phyloP scores from a whole-genome alignment of 164 flowering plant species.

The Chimonanthus salicifolius region DNA sequence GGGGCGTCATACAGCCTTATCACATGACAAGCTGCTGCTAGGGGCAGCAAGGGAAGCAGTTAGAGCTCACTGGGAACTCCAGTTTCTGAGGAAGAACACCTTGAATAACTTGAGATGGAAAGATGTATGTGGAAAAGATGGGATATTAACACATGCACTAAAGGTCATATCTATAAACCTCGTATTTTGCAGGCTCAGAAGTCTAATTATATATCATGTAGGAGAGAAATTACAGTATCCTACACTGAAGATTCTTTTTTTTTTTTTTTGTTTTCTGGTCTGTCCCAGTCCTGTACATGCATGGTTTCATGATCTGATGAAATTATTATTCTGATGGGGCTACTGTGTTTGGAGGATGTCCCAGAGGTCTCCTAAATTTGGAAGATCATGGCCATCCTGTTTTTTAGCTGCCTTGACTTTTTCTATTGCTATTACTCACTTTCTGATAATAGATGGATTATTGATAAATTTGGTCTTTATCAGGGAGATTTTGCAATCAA shows the following conservation, averaged over 20 bases:
- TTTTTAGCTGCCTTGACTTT: too few species aligned
- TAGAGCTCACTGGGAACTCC: conserved; percentile 55
- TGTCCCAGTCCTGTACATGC: not conserved
- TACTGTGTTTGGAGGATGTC: too few species aligned
- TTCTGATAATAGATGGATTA: too few species aligned
- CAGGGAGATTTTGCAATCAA: too few species aligned
- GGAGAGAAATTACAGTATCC: not conserved
- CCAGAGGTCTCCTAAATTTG: too few species aligned
- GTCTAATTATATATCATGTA: not conserved
- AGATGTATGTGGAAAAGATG: conserved; percentile 52
- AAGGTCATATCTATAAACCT: conserved; percentile 36
- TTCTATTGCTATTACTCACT: too few species aligned
- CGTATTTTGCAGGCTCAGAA: not conserved
- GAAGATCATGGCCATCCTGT: too few species aligned
- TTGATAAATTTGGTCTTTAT: too few species aligned
- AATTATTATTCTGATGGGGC: too few species aligned
- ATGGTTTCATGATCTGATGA: too few species aligned
- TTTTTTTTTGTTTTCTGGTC: not conserved
- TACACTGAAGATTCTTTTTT: not conserved
- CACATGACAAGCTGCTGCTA: conserved; percentile 72
- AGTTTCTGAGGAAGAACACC: conserved; percentile 31
- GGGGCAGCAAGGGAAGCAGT: conserved; percentile 73
- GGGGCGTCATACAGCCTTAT: conserved; percentile 48
- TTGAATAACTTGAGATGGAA: conserved; percentile 50
- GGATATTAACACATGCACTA: conserved; percentile 52